Conservation (phyloP, 2,329 filamentous ascomycete species). For the Epichloe coenophiala region DNA sequence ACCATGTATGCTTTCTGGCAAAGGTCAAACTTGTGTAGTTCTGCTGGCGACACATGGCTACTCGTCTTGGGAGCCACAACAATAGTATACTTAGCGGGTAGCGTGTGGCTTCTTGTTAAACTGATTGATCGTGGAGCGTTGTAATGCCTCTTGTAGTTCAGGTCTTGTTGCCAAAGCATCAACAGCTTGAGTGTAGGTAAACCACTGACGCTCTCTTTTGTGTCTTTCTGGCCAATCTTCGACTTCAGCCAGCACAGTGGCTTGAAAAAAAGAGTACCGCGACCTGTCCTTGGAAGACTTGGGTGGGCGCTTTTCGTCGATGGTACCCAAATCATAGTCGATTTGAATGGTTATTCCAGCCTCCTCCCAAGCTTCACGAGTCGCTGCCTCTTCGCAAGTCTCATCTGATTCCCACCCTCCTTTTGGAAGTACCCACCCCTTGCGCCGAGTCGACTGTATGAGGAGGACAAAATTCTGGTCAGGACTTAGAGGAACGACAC, state of each 20-base stretch:
- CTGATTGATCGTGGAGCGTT: slow-evolving; percentile 58
- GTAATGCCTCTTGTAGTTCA: slow-evolving; percentile 78
- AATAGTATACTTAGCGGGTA: neutral
- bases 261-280: slow-evolving; percentile 74
- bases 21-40: neutral
- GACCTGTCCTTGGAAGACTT: slow-evolving; percentile 53
- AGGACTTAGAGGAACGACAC: slow-evolving; percentile 75
- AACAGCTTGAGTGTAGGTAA: slow-evolving; percentile 70
- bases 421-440: slow-evolving; percentile 94
- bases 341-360: slow-evolving; percentile 81
- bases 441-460: slow-evolving; percentile 82
- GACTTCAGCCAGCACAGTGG: slow-evolving; percentile 74
- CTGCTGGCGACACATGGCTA: neutral
- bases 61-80: neutral
- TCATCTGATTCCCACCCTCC: slow-evolving; percentile 97
- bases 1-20: neutral
- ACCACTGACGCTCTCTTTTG: slow-evolving; percentile 84
- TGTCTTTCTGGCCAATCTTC: slow-evolving; percentile 85
- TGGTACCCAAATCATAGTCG: slow-evolving; percentile 73
- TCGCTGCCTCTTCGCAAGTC: slow-evolving; percentile 68
- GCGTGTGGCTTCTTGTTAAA: slow-evolving; percentile 8
- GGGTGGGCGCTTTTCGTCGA: slow-evolving; percentile 70
- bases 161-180: slow-evolving; percentile 64
- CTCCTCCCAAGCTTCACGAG: slow-evolving; percentile 95
- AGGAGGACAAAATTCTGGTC: slow-evolving; percentile 83